Base-by-base conservation (phyloP, 176 grass and related monocot genomes). In the Bonia amplexicaulis region DNA sequence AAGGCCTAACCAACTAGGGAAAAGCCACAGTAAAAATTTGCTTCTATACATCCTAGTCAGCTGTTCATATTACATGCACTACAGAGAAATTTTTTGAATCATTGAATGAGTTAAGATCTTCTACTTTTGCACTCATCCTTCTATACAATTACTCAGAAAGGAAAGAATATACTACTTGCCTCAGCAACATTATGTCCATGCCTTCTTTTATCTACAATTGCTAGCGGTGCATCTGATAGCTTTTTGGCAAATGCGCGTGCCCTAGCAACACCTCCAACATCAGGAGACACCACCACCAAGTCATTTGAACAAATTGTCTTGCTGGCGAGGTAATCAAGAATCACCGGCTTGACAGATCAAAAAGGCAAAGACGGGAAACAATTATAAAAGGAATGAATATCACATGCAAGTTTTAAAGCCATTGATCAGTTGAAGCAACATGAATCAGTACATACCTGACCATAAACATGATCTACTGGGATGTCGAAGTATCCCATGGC, bases 401-500 rank as follows among this genome's bases (percentile, higher is more conserved):
- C 70, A 71, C 58, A 86, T 48, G 26, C 40, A 65, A 89, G 35
- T 46, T 72, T 47, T 58, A 47, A 87, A 85, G 17, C 12, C 51
- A 27, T 16, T 46, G 17, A 25, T 73, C 11, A 51, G 66, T 73
- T 79, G 54, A 84, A 90, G 66, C 41, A 83, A 49, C 70, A 76
- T 31, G 55, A 15, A 82, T 82, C 72, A 35, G 46, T 72, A 55
- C 25, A 16, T 93, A 98, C 96, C 93, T 93, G 93, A 55, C 96
- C 93, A 92, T 98, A 98, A 58, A 98, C 93, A 88, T 98, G 96
- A 93, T 98, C 93, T 70, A 98, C 91, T 70, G 93, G 96, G 77
- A 98, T 98, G 49, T 98, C 96, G 20, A 98, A 98, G 78, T 98
- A 98, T 86, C 93, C 96, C 93, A 98, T 95, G 26, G 96, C 94